Evolutionary conservation across 2,329 filamentous ascomycete genomes (phyloP), one percentile per base, ranked within the genome.

Genomic region (Cordyceps javanica): DNA sequence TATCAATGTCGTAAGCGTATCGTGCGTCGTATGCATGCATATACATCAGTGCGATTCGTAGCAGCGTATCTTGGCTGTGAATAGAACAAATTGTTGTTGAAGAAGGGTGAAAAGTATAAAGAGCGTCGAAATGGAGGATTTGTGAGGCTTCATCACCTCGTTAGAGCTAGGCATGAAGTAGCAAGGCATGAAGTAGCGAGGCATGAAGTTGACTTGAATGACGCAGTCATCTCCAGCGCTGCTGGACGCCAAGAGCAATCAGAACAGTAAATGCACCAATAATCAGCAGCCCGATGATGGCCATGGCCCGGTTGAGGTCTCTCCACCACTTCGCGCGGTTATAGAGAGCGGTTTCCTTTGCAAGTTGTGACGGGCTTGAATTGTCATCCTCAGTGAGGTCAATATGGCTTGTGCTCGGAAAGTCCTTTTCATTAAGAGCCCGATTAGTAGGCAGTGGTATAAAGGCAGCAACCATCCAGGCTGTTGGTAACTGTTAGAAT

Each of bases 381-480:
- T 70, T 62, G 19, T 71, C 64, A 38, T 70, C 69, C 10, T 72
- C 69, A 11, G 70, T 70, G 21, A 73, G 64, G 36, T 73, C 71
- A 28, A 75, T 65, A 26, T 74, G 71, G 52, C 72, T 72, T 19
- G 72, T 70, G 65, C 72, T 76, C 55, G 69, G 69, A 46, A 73
- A 61, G n/a, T 63, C 70, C 66, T 86, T 78, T 39, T 77, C 73
- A 70, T 83, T 81, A 1, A 72, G 65, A 21, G 76, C 72, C 9
- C 85, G 81, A 56, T 80, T 79, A 1, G 75, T 75, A 10, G 89
- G 89, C 7, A 95, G 72, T 1, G 89, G 89, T 13, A 94, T 75
- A 55, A 92, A 79, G 1, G 90, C 82, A 2, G 87, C 91, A 61
- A 91, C 77, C 75, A 93, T 89, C 90, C 90, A 95, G 57, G 87